Conservation (phyloP, 2,329 filamentous ascomycete genomes). For the Lachnellula occidentalis region DNA sequence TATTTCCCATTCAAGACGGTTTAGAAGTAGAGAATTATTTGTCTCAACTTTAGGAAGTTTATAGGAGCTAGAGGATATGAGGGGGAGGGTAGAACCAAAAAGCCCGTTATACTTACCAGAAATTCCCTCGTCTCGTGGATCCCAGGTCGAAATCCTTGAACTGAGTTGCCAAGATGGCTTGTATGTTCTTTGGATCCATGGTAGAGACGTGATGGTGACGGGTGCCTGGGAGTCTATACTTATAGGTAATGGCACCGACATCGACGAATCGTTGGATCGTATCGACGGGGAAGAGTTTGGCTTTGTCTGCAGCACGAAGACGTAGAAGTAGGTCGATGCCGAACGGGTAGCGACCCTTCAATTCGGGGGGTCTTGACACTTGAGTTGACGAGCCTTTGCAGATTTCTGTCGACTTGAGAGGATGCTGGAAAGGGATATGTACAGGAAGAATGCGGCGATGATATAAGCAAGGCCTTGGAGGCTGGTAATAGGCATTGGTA, state of each 20-base stretch:
- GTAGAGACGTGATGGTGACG: slow-evolving; percentile 16
- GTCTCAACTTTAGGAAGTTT: too few relatives aligned
- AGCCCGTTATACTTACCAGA: slow-evolving; percentile 29
- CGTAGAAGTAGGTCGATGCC: slow-evolving; percentile 26
- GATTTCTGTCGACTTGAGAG: slow-evolving; percentile 17
- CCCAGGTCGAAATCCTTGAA: slow-evolving; percentile 46
- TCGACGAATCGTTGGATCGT: slow-evolving; percentile 31
- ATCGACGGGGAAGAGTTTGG: slow-evolving; percentile 22
- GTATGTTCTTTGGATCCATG: slow-evolving; percentile 42
- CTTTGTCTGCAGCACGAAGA: slow-evolving; percentile 20
- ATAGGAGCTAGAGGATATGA: too few relatives aligned
- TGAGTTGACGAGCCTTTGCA: slow-evolving; percentile 20
- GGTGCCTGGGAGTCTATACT: slow-evolving; percentile 18
- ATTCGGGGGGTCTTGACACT: slow-evolving; percentile 22
- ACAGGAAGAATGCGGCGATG: slow-evolving; percentile 16
- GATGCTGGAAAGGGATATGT: slow-evolving; percentile 8
- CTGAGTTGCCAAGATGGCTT: slow-evolving; percentile 47
- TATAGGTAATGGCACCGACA: slow-evolving; percentile 28
- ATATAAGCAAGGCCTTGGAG: slow-evolving; percentile 1
- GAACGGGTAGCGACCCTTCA: slow-evolving; percentile 20
- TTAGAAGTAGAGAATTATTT: too few relatives aligned
- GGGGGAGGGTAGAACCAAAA: too few relatives aligned
- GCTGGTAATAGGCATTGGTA: too few relatives aligned
- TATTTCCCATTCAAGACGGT: too few relatives aligned
- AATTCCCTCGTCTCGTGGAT: slow-evolving; percentile 50